A percentile compares a stretch with the other conserved stretches of the same genome.
These are phyloP conservation scores for Emergomyces orientalis DNA, from an alignment of 2,329 filamentous ascomycete species.

Conservation along the genomic window DNA sequence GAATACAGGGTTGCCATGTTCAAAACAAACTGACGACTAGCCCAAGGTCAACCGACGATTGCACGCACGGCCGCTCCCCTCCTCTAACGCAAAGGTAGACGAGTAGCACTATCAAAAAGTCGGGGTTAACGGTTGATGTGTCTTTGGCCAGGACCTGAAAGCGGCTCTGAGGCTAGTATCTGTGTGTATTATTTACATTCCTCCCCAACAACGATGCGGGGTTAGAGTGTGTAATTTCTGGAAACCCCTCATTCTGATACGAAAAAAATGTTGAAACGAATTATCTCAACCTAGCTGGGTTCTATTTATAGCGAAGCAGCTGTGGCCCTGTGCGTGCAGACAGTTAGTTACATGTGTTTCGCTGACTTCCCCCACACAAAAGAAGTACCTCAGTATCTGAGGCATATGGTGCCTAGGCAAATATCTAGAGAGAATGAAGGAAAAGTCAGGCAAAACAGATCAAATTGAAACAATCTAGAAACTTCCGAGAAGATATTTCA, in stretches of 20 bases:
- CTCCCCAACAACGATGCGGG: background rate
- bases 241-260: background rate
- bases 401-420: too few relatives aligned
- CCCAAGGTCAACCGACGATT: background rate
- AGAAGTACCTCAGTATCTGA: too few relatives aligned
- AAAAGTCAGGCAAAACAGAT: background rate
- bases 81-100: too few relatives aligned
- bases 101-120: too few relatives aligned
- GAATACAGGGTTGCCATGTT: background rate
- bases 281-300: background rate
- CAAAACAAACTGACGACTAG: background rate
- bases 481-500: background rate
- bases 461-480: background rate
- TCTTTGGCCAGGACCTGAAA: too few relatives aligned
- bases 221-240: background rate
- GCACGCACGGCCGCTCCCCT: too few relatives aligned
- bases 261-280: background rate
- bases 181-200: background rate
- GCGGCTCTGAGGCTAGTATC: too few relatives aligned
- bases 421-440: too few relatives aligned
- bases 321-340: too few relatives aligned
- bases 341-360: too few relatives aligned
- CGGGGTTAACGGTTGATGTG: too few relatives aligned
- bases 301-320: background rate
- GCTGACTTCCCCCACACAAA: too few relatives aligned